These are phyloP conservation scores for Fusarium begoniae DNA, from an alignment of 2,329 filamentous ascomycete genomes.

Conservation along the genomic window DNA sequence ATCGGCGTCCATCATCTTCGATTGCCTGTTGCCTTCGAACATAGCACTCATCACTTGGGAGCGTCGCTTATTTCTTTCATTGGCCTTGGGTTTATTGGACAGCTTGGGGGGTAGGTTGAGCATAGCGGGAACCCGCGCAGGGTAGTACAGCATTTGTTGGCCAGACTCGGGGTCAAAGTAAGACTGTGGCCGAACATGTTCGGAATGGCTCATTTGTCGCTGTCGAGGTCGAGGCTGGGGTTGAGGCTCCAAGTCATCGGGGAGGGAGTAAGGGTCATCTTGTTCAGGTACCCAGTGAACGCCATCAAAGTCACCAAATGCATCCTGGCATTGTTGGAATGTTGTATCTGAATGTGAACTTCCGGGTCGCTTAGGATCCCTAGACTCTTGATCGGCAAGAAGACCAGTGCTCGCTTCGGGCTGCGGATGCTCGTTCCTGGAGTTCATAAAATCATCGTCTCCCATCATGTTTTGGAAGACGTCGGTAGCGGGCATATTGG, in stretches of 20 bases:
- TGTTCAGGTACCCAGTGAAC: conserved; percentile 73
- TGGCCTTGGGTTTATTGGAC: conserved; percentile 74
- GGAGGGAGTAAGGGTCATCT: conserved; percentile 42
- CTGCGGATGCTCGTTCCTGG: conserved; percentile 3
- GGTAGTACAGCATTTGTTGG: conserved; percentile 92
- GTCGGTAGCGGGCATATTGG: conserved; percentile 42
- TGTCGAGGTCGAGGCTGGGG: conserved; percentile 33
- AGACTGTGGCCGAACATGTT: conserved; percentile 59
- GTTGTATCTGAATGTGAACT: conserved; percentile 68
- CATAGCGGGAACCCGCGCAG: conserved; percentile 92
- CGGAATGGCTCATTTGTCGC: conserved; percentile 37
- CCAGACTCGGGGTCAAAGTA: conserved; percentile 72
- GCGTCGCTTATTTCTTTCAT: conserved; percentile 73
- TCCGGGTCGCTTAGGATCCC: conserved; percentile 41
- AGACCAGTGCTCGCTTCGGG: conserved; percentile 18
- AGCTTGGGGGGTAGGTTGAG: conserved; percentile 90
- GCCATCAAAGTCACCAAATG: conserved; percentile 85
- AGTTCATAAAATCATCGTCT: conserved; percentile 32
- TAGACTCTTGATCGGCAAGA: conserved; percentile 25
- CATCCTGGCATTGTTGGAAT: conserved; percentile 70
- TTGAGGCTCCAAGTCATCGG: conserved; percentile 25
- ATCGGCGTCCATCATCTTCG: conserved; percentile 27
- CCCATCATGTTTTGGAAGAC: conserved; percentile 50
- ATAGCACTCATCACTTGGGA: conserved; percentile 77
- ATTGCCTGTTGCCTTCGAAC: conserved; percentile 44